Evolutionary conservation across 2,329 filamentous ascomycete genomes (phyloP), one percentile per base, ranked within the genome.

Genomic region (Alternaria dauci): DNA sequence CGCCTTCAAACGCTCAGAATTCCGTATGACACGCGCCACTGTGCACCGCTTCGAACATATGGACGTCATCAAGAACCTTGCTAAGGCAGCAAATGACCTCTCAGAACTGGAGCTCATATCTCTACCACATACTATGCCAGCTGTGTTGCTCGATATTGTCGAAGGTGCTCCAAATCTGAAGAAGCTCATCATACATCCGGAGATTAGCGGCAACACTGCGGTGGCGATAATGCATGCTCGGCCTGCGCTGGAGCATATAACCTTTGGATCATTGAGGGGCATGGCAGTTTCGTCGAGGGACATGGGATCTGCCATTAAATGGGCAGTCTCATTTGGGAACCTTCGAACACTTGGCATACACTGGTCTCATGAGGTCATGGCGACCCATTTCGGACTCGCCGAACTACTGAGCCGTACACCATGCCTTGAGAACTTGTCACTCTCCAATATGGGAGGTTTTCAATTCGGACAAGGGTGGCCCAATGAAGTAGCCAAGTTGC

Each of bases 1-100:
- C 5, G 81, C 80, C 5, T 79, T 84, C 52, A 77, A 78, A 47
- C 73, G 71, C 20, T 81, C 79, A 3, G 67, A 78, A 8, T 58
- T 69, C 23, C 76, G 76, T 30, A 67, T 83, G n/a, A 74, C 66
- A 0, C 67, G 68, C 53, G 70, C 62, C n/a, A 74, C 64, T 2
- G 50, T 77, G 39, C 75, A 78, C 50, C 75, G 77, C 5, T 72
- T 83, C 30, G 71, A 70, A 44, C 78, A 82, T 30, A 62, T 76
- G 12, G 78, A 81, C 34, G 77, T 81, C 32, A 68, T 81, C 1
- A 69, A 78, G n/a, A 79, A 79, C 11, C 69, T 84, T 3, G 69
- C 73, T 1, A 74, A 68, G 16, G 70, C 72, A 3, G 83, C 81
- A 52, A 77, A 75, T 42, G 52, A 65, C 8, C 72, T 81, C 1